phyloP scores from a whole-genome alignment of 768 basidiomycete species.

The Lanmaoa rubissima region DNA sequence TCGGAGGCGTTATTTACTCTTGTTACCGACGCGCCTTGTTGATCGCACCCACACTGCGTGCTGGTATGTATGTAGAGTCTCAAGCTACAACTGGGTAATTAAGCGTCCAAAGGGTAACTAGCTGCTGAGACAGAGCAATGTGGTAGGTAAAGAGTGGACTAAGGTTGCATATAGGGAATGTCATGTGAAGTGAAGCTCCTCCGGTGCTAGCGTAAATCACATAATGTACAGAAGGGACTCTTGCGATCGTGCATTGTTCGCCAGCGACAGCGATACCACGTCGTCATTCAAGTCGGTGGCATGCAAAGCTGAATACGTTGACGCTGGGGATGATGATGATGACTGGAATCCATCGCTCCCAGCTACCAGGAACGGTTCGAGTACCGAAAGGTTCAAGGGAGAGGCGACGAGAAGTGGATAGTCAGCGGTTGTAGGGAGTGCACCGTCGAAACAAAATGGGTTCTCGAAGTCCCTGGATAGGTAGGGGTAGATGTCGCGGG shows the following conservation, averaged over 20 bases:
- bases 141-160: conserved; percentile 5
- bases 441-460: conserved; percentile 2
- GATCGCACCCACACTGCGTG: neutral
- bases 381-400: conserved; percentile 7
- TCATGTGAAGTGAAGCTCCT: neutral
- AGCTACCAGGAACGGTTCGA: conserved; percentile 17
- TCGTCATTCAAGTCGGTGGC: conserved; percentile 7
- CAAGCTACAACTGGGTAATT: neutral
- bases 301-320: conserved; percentile 22
- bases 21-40: conserved; percentile 24
- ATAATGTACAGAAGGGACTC: conserved; percentile 15
- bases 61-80: neutral
- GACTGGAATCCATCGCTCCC: conserved; percentile 18
- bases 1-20: conserved; percentile 24
- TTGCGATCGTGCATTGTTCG: conserved; percentile 6
- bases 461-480: neutral
- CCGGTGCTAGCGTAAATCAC: conserved; percentile 14
- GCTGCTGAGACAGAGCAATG: neutral
- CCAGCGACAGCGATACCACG: conserved; percentile 3
- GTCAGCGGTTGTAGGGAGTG: conserved; percentile 4
- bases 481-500: conserved; percentile 3
- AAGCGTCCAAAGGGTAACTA: conserved; percentile 2
- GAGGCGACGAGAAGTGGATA: conserved; percentile 6
- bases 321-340: conserved; percentile 24
- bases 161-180: neutral